Conservation (phyloP, 257 asterid species). For the Solanum bulbocastanum region DNA sequence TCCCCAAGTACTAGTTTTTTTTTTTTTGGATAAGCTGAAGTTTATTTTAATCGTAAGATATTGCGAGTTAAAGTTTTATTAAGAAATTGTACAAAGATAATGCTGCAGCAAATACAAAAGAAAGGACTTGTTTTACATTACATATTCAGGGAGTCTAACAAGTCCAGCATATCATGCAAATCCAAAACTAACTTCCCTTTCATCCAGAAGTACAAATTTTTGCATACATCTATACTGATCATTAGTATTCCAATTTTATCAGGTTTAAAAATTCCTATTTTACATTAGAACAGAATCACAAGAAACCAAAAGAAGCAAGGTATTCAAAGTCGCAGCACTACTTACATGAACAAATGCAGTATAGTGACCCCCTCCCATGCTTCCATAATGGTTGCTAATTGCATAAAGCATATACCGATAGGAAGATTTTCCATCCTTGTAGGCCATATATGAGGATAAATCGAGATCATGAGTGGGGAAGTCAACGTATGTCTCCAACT, state of each 20-base stretch:
- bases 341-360: conserved; percentile 85
- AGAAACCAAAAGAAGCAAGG: neutral
- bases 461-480: conserved; percentile 79
- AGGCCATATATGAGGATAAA: conserved; percentile 51
- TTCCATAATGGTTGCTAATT: conserved; percentile 84
- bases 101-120: neutral
- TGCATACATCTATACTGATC: neutral
- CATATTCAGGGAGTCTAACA: neutral
- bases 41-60: neutral
- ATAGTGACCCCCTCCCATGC: conserved; percentile 92
- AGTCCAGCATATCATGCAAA: neutral
- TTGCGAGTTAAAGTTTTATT: neutral
- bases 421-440: conserved; percentile 40
- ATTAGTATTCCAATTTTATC: neutral
- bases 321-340: conserved; percentile 1
- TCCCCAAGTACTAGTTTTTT: neutral
- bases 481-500: conserved; percentile 75
- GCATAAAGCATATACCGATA: conserved; percentile 74
- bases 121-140: neutral
- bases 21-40: neutral
- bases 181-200: neutral
- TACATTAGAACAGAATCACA: neutral
- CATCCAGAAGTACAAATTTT: neutral
- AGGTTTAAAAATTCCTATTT: neutral
- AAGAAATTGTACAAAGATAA: neutral